Conservation (phyloP, 495 filamentous ascomycete genomes). For the Glutinoglossum americanum region DNA sequence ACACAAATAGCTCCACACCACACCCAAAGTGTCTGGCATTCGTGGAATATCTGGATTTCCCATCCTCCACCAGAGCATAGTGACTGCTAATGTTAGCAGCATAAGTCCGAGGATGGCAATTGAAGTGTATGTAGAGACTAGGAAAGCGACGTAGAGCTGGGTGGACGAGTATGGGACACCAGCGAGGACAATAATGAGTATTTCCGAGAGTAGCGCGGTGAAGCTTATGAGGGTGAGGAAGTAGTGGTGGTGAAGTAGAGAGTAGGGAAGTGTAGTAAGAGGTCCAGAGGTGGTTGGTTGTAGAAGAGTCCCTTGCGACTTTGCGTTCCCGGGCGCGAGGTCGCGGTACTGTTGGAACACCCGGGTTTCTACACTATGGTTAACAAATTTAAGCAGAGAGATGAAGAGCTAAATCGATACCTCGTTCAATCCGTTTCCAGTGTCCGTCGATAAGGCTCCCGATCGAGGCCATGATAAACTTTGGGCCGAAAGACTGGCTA, state of each 20-base stretch:
- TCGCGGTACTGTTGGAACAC: not conserved
- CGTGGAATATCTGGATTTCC: not conserved
- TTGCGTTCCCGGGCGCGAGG: not conserved
- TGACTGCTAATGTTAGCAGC: not conserved
- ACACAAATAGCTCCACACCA: not conserved
- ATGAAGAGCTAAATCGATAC: too few species aligned
- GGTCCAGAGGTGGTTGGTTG: not conserved
- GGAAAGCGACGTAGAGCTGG: not conserved
- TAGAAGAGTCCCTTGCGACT: not conserved
- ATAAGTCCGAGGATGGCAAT: slow-evolving; percentile 5
- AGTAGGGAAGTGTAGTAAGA: not conserved
- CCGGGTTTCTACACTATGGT: not conserved
- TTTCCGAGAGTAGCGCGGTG: slow-evolving; percentile 5
- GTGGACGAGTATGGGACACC: slow-evolving; percentile 4
- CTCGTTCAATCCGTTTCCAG: slow-evolving; percentile 11
- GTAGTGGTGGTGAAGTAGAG: slow-evolving; percentile 3
- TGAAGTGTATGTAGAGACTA: not conserved
- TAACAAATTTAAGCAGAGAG: too few species aligned
- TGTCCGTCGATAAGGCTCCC: slow-evolving; percentile 9
- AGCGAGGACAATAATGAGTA: slow-evolving; percentile 4
- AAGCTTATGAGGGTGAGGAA: slow-evolving; percentile 2
- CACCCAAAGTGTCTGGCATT: not conserved
- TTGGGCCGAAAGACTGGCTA: slow-evolving; percentile 9
- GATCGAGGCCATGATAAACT: slow-evolving; percentile 8
- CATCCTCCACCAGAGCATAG: not conserved